Base-by-base conservation (phyloP, 2,329 filamentous ascomycete species). In the Aspergillus fijiensis region DNA sequence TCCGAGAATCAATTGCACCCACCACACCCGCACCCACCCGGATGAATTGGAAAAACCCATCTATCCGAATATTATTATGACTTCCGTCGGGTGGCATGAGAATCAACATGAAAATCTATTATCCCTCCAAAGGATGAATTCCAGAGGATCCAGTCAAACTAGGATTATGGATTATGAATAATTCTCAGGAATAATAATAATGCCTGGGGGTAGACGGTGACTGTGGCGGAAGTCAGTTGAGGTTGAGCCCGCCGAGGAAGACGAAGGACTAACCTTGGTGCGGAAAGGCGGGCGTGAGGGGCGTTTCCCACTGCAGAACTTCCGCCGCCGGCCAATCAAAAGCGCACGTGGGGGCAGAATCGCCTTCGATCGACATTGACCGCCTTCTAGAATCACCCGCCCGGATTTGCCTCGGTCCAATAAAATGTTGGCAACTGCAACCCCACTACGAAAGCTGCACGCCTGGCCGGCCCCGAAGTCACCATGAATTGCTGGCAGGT, bases 291-390 rank as follows among this genome's bases (percentile, higher is more conserved):
- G 55, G 47, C 55, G 4, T 11, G 27, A 54, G 58, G 57, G 23
- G 48, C 45, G 45, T 5, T 49, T 55, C 45, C 53, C 42, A 29
- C 23, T 35, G 33, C 14, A 45, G 21, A 31, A 45, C 63, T 60
- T 55, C 54, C 45, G 21, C 62, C 62, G 56, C 27, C 31, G 63
- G n/a, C 71, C 71, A 74, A 74, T 73, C 27, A 70, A 54, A 16
- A 3, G 3, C n/a, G 63, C 71, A 74, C 71, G 71, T 73, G 71
- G 61, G 25, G 67, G 70, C 70, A 73, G 67, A 71, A 72, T 68
- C 23, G 2, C 47, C 31, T 33, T 29, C 33, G 63, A 64, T 65
- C 55, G 55, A 25, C 54, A 49, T n/a, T 7, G 42, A 67, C 66
- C 66, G 63, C 65, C 60, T 67, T 55, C 66, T 56, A 25, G 48